Base-by-base conservation (phyloP, 441 rosid genomes). In the Raphanus hybrid region DNA sequence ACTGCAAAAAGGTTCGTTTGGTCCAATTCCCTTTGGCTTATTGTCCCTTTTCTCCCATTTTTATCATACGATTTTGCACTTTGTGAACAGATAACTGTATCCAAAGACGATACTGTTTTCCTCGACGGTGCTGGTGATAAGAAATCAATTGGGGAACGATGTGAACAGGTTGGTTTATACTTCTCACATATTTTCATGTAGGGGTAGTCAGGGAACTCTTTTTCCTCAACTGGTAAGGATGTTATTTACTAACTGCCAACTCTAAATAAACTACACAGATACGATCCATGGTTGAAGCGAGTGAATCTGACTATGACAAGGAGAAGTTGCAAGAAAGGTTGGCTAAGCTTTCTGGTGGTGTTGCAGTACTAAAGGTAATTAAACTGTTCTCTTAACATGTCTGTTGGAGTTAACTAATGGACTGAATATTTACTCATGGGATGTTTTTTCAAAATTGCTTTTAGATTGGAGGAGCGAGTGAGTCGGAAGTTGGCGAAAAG, bases 1-100 rank as follows among this genome's bases (percentile, higher is more conserved):
- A 86, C 58, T 89, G 93, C 87, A 92, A 87, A 79, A 90, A 92
- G 92, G 98, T n/a, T n/a, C n/a, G n/a, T n/a, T n/a, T n/a, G n/a
- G n/a, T n/a, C n/a, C n/a, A n/a, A n/a, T n/a, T n/a, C n/a, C n/a
- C n/a, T n/a, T n/a, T n/a, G n/a, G n/a, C n/a, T n/a, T n/a, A n/a
- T n/a, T n/a, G n/a, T n/a, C n/a, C n/a, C n/a, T n/a, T n/a, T n/a
- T n/a, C n/a, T n/a, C n/a, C n/a, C 29, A 55, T 52, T 68, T 6
- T 52, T 15, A 59, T 55, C 15, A 69, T 48, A 50, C 45, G 48
- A 10, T 43, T 64, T 63, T 27, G n/a, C 54, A 23, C n/a, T 54
- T 65, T 55, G 27, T 26, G 34, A 8, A 43, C 69, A 87, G 88
- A 67, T 83, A 55, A 82, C 83, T 3, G 60, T 87, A 14, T 85